phyloP scores from a whole-genome alignment of 768 basidiomycete genomes.

The Xerocomellus amylosporus region DNA sequence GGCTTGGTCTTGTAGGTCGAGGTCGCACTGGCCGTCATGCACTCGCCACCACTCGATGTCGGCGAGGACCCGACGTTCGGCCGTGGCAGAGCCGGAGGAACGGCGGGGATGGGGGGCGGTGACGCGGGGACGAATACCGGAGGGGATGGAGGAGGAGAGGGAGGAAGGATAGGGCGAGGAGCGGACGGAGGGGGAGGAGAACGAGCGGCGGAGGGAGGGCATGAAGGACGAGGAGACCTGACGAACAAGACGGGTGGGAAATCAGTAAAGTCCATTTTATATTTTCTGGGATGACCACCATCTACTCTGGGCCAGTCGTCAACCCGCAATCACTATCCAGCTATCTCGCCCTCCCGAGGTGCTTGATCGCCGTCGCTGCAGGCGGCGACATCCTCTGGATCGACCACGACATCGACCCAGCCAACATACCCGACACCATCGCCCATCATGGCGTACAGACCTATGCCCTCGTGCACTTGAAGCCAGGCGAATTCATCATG shows the following conservation, averaged over 20 bases:
- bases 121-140: slow-evolving; percentile 41
- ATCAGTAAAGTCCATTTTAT: slow-evolving; percentile 41
- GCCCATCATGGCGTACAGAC: slow-evolving; percentile 45
- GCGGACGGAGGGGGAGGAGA: slow-evolving; percentile 68
- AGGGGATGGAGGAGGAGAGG: slow-evolving; percentile 33
- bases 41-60: slow-evolving; percentile 91
- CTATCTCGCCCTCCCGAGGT: slow-evolving; percentile 47
- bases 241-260: slow-evolving; percentile 33
- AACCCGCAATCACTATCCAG: slow-evolving; percentile 45
- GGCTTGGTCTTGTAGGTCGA: slow-evolving; percentile 30
- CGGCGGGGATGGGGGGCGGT: slow-evolving; percentile 44
- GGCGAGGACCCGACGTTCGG: slow-evolving; percentile 67
- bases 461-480: slow-evolving; percentile 37
- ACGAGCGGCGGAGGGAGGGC: slow-evolving; percentile 80
- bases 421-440: slow-evolving; percentile 49
- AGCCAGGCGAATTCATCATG: slow-evolving; percentile 65
- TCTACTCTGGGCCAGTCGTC: slow-evolving; percentile 59
- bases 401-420: slow-evolving; percentile 51
- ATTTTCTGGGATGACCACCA: slow-evolving; percentile 37
- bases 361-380: slow-evolving; percentile 51
- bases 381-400: slow-evolving; percentile 71
- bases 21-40: slow-evolving; percentile 60
- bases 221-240: slow-evolving; percentile 30
- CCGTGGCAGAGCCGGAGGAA: slow-evolving; percentile 65
- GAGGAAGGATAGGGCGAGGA: slow-evolving; percentile 61